Evolutionary conservation across 495 filamentous ascomycete genomes (phyloP).

Genomic region (Hypoxylon cercidicola): DNA sequence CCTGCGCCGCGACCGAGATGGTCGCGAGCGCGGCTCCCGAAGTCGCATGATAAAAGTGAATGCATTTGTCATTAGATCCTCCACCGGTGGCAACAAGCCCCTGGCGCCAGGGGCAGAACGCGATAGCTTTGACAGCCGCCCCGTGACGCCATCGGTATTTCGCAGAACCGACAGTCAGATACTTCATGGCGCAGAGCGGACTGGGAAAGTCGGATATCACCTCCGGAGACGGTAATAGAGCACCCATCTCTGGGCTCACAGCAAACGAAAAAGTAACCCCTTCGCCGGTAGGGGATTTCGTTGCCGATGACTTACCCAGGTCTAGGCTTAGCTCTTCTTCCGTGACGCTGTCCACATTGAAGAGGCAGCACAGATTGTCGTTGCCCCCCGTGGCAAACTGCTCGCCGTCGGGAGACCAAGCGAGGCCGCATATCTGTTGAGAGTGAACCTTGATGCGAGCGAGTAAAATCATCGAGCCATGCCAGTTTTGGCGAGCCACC

Average conservation of each 20-base stretch:
- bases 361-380: slow-evolving; percentile 88
- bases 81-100: slow-evolving; percentile 91
- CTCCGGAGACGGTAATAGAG: slow-evolving; percentile 4
- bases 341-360: slow-evolving; percentile 72
- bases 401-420: slow-evolving; percentile 82
- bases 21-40: slow-evolving; percentile 88
- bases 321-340: slow-evolving; percentile 28
- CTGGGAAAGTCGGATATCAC: slow-evolving; percentile 1
- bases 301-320: slow-evolving; percentile 6
- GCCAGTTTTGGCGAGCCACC: slow-evolving; percentile 70
- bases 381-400: slow-evolving; percentile 91
- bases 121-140: slow-evolving; percentile 95
- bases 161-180: slow-evolving; percentile 61
- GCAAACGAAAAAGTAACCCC: slow-evolving; percentile 1
- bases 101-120: slow-evolving; percentile 95
- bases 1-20: slow-evolving; percentile 92
- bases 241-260: slow-evolving; percentile 27
- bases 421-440: slow-evolving; percentile 91
- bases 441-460: slow-evolving; percentile 81
- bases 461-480: slow-evolving; percentile 78
- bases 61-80: slow-evolving; percentile 91
- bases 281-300: neutral
- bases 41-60: slow-evolving; percentile 92
- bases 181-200: slow-evolving; percentile 32
- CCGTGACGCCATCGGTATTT: slow-evolving; percentile 80